Conservation (phyloP, 1,139 yeast species). For the Debaryomycetaceae sp. region DNA sequence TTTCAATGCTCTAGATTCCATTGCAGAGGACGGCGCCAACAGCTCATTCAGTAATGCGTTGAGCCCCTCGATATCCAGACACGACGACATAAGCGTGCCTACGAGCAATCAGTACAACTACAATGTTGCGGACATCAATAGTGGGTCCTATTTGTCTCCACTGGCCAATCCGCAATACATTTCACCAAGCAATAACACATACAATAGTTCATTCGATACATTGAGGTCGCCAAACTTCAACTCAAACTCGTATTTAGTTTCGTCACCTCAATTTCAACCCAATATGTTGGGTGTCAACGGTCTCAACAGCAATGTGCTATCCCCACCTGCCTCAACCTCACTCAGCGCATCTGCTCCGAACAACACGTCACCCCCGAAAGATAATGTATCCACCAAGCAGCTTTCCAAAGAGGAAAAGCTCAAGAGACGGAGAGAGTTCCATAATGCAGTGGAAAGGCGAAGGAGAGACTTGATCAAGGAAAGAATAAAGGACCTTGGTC, state of each 20-base stretch:
- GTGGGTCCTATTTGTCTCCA: conserved; percentile 26
- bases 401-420: conserved; percentile 67
- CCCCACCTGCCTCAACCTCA: conserved; percentile 4
- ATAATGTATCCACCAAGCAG: conserved; percentile 34
- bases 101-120: conserved; percentile 11
- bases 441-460: conserved; percentile 78
- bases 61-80: conserved; percentile 32
- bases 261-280: conserved; percentile 29
- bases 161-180: conserved; percentile 21
- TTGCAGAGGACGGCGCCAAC: conserved; percentile 27
- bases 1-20: conserved; percentile 28
- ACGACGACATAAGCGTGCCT: conserved; percentile 32
- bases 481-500: conserved; percentile 68
- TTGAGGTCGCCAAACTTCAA: conserved; percentile 26
- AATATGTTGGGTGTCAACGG: conserved; percentile 19
- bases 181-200: conserved; percentile 16
- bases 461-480: conserved; percentile 76
- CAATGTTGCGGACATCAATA: conserved; percentile 13
- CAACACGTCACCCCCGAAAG: conserved; percentile 6
- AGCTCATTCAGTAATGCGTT: conserved; percentile 15
- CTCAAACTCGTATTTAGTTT: conserved; percentile 28
- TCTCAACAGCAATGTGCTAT: conserved; percentile 15
- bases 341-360: conserved; percentile 29
- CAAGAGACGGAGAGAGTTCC: conserved; percentile 69
- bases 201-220: conserved; percentile 25